Conservation (phyloP, 2,329 filamentous ascomycete species). For the Fusarium chlamydosporum region DNA sequence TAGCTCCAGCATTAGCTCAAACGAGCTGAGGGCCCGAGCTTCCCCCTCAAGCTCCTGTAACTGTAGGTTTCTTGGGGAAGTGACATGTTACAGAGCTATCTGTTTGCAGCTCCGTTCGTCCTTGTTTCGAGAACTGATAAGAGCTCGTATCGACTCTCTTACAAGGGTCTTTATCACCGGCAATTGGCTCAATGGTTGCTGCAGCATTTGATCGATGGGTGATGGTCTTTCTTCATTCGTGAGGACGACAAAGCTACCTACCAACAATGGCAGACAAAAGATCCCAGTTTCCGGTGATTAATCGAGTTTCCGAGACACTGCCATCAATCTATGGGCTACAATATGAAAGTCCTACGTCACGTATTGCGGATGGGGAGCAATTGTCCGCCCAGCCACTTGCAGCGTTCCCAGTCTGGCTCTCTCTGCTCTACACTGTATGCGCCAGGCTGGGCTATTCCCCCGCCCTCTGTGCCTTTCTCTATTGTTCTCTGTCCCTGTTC, state of each 20-base stretch:
- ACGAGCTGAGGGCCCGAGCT: constrained; percentile 29
- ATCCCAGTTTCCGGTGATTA: constrained; percentile 8
- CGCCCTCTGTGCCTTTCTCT: constrained; percentile 10
- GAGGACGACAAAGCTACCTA: neutral
- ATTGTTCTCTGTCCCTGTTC: constrained; percentile 6
- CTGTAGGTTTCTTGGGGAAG: constrained; percentile 2
- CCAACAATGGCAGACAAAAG: constrained; percentile 19
- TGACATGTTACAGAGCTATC: constrained; percentile 40
- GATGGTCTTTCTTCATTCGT: neutral
- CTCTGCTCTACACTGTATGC: neutral
- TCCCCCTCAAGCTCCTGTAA: constrained; percentile 4
- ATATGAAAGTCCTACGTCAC: constrained; percentile 41
- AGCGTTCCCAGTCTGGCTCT: constrained; percentile 14
- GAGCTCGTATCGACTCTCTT: constrained; percentile 10
- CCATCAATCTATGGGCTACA: constrained; percentile 5
- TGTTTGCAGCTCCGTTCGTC: constrained; percentile 33
- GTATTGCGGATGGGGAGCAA: constrained; percentile 22
- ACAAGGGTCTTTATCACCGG: neutral
- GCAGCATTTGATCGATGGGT: neutral
- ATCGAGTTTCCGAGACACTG: constrained; percentile 28
- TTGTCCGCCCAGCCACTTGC: constrained; percentile 40
- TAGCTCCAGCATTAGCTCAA: neutral
- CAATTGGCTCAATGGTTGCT: neutral
- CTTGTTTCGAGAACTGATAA: constrained; percentile 32
- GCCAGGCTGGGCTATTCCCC: constrained; percentile 9